Evolutionary conservation across 257 asterid genomes (phyloP), one percentile per base, ranked within the genome.

Genomic region (Ballota nigra): DNA sequence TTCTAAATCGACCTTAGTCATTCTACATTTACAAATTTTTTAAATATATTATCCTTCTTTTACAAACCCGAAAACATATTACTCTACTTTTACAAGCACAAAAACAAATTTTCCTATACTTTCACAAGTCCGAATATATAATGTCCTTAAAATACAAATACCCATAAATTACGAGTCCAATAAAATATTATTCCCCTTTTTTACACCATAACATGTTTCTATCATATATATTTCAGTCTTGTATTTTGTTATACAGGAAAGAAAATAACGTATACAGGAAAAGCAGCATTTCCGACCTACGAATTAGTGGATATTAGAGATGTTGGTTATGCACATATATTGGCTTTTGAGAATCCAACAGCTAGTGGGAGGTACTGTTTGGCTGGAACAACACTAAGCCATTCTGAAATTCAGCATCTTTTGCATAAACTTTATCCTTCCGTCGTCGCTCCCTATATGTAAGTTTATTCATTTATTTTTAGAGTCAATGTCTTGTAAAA

Each of bases 261-360:
- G 51, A 70, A 70, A 23, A 20, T 62, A 24, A 24, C 9, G 2
- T 24, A 24, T 13, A 11, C 63, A 12, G 63, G 63, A 57, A 26
- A 57, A 28, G 18, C 5, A 11, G 4, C 0, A 63, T 53, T 57
- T 49, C 71, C 79, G 11, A 23, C 20, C n/a, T 69, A 75, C 61
- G 33, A 43, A 47, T 69, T 69, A 2, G 71, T 83, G 3, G 88
- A 83, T 51, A 80, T 75, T 43, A 83, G 85, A 69, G 85, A 80
- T 43, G 83, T 83, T 6, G 87, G 78, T 3, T 15, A 56, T 61
- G 88, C 83, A 15, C 87, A 83, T 60, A 63, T 83, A n/a, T 8
- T 75, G 69, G 87, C 82, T 13, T 78, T 72, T 66, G 85, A 83
- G 82, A 71, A 75, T 59, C 74, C 80, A 13, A 62, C 73, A 12